phyloP scores from a whole-genome alignment of 1,284 basidiomycete genomes.

The Trichosporon sp. region DNA sequence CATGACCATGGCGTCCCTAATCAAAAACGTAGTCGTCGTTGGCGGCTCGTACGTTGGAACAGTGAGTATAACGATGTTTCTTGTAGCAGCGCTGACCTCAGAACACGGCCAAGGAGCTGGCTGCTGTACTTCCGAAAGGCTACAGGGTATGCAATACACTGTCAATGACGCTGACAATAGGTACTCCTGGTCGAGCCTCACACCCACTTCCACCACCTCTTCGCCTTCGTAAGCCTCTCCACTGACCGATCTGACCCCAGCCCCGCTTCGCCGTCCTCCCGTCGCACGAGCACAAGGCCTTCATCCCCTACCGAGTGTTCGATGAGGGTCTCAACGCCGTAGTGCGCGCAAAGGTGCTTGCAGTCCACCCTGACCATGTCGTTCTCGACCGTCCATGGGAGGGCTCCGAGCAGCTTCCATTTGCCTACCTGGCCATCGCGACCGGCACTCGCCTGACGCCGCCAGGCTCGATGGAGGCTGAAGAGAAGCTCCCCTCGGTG shows the following conservation, averaged over 20 bases:
- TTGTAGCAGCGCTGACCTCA: not conserved
- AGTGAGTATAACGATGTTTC: constrained; percentile 2
- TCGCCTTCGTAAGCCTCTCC: constrained; percentile 23
- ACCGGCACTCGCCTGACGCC: constrained; percentile 33
- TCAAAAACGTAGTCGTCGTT: constrained; percentile 21
- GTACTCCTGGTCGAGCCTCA: constrained; percentile 33
- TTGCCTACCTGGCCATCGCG: constrained; percentile 40
- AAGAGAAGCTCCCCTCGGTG: constrained; percentile 19
- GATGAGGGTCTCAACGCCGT: constrained; percentile 10
- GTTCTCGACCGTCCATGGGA: constrained; percentile 19
- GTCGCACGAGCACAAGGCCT: constrained; percentile 66
- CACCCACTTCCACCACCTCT: constrained; percentile 34
- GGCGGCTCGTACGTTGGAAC: constrained; percentile 27
- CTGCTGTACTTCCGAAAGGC: constrained; percentile 8
- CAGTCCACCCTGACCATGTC: constrained; percentile 6
- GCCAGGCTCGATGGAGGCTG: constrained; percentile 33
- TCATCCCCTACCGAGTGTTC: constrained; percentile 49
- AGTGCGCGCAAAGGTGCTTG: constrained; percentile 14
- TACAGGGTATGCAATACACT: not conserved
- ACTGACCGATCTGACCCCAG: not conserved
- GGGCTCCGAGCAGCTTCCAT: constrained; percentile 19
- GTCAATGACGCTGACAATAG: not conserved
- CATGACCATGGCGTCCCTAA: not conserved
- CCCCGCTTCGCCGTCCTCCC: constrained; percentile 61
- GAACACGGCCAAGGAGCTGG: constrained; percentile 22